Percentiles rank a stretch among this genome's conserved stretches.
Evolutionary conservation across 306 rosid genomes (phyloP).

Genomic region (Ormosia emarginata): DNA sequence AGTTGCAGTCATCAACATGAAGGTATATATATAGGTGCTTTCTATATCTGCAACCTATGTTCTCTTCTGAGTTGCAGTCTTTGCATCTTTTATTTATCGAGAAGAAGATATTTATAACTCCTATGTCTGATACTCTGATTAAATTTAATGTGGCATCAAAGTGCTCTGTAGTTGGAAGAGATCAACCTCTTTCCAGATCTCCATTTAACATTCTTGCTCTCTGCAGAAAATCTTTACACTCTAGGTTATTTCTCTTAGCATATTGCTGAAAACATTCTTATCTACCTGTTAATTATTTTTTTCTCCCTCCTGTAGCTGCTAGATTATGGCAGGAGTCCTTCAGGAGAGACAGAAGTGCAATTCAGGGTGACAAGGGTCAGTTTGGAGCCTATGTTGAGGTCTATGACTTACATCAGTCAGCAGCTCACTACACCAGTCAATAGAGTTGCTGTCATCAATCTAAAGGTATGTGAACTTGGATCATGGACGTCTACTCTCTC

Average conservation of each 20-base stretch:
- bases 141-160: neutral
- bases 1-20: slow-evolving; percentile 66
- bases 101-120: slow-evolving; percentile 8
- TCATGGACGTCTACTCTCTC: slow-evolving; percentile 6
- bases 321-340: slow-evolving; percentile 62
- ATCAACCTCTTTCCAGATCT: neutral
- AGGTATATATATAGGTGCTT: slow-evolving; percentile 41
- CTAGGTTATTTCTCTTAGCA: slow-evolving; percentile 5
- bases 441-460: slow-evolving; percentile 75
- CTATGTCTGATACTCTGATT: neutral
- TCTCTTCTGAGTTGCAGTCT: neutral
- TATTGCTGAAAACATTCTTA: slow-evolving; percentile 20
- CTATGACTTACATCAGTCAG: slow-evolving; percentile 70
- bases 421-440: slow-evolving; percentile 67
- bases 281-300: slow-evolving; percentile 25
- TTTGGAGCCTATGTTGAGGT: slow-evolving; percentile 78
- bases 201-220: neutral
- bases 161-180: neutral
- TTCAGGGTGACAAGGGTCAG: slow-evolving; percentile 64
- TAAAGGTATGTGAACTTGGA: slow-evolving; percentile 46
- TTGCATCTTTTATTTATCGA: neutral
- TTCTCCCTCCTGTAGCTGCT: slow-evolving; percentile 46
- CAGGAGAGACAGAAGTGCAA: slow-evolving; percentile 67
- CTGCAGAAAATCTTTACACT: neutral
- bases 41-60: neutral